Base-by-base conservation (phyloP, 495 filamentous ascomycete genomes). In the Podospora bellae-mahoneyi region DNA sequence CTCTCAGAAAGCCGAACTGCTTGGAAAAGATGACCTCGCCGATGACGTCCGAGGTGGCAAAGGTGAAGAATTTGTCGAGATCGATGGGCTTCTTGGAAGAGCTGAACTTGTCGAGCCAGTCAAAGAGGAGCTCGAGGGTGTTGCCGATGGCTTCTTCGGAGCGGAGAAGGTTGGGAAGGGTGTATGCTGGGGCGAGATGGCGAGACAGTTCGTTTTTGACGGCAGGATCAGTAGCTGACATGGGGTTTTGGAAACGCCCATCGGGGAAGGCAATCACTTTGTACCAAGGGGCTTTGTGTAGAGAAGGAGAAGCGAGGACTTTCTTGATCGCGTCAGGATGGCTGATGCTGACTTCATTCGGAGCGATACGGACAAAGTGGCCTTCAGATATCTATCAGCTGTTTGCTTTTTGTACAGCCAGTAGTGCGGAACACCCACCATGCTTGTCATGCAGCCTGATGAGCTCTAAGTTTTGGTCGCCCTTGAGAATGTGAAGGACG, bases 311-410 rank as follows among this genome's bases (percentile, higher is more conserved):
- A 26, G 68, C 65, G 0, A 72, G 78, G n/a, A 78, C 64, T 61
- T 69, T 72, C 34, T 73, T 71, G 27, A 84, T 68, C 26, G 77
- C 80, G 57, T 84, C 81, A 4, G 82, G 80, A 66, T 86, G 79
- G 67, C 78, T 76, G 53, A 82, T 71, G 61, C 76, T 80, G 67
- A 86, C 79, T 78, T 86, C 82, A 67, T 85, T 80, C 44, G 78
- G 74, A 39, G 74, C 73, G 64, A 84, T 84, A 20, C 83, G 82
- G 64, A 86, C 79, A 65, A 85, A 82, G 56, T 80, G 64, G 10
- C 82, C 39, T 48, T 48, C 13, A 7, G 39, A 16, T 48, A 10
- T 48, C 15, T 6, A 5, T 39, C 6, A 10, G 6, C 34, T 39
- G 34, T 39, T 39, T 39, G 10, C 34, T 39, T 39, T 39, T 23